Conservation (phyloP, 2,329 filamentous ascomycete genomes). For the Aspergillus pseudoviridinutans region DNA sequence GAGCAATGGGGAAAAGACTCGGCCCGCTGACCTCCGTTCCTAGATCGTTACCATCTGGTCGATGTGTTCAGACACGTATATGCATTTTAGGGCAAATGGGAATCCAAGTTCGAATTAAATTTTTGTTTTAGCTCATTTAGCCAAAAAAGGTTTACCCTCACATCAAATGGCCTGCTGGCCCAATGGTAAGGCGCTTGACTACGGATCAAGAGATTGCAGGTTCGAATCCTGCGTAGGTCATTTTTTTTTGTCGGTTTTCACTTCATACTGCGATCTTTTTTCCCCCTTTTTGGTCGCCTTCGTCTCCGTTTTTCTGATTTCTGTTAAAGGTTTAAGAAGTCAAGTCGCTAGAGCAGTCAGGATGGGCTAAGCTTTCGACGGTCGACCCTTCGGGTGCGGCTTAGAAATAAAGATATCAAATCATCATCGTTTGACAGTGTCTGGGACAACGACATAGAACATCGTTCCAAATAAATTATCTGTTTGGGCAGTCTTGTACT, state of each 20-base stretch:
- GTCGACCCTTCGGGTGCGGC: no score
- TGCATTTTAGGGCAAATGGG: not conserved
- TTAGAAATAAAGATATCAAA: no score
- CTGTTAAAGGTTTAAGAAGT: not conserved
- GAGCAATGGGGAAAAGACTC: no score
- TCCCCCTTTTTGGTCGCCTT: not conserved
- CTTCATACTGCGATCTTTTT: no score
- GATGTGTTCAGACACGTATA: not conserved
- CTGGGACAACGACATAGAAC: no score
- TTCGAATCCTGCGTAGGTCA: conserved; percentile 42
- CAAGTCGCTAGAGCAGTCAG: not conserved
- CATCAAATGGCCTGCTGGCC: conserved; percentile 14
- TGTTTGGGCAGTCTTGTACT: no score
- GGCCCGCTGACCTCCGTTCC: no score
- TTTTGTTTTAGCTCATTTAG: not conserved
- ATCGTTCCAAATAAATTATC: no score
- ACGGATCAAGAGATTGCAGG: conserved; percentile 47
- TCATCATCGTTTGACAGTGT: no score
- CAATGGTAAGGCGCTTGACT: conserved; percentile 22
- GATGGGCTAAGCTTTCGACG: not conserved
- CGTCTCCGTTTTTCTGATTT: not conserved
- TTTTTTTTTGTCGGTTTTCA: not conserved
- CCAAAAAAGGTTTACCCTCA: fast-evolving
- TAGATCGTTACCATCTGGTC: not conserved
- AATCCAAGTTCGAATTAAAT: not conserved